Base-by-base conservation (phyloP, 2,329 filamentous ascomycete species). In the Ophiocordyceps robertsii region DNA sequence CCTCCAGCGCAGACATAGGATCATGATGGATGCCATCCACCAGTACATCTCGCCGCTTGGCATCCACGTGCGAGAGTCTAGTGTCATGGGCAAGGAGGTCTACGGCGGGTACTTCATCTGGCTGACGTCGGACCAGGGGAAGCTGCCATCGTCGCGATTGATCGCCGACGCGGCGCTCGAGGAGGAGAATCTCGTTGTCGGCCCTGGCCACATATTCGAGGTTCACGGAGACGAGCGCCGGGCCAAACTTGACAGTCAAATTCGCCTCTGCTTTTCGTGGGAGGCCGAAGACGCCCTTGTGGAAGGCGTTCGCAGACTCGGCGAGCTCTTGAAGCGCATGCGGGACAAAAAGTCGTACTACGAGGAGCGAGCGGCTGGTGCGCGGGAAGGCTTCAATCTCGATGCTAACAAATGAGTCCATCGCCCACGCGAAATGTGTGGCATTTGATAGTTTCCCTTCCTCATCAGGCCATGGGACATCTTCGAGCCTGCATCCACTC, bases 101-200 rank as follows among this genome's bases (percentile, higher is more conserved):
- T 82, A 80, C 29, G 88, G 88, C 0, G 88, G 88, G 0, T 95
- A 90, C 57, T 95, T 94, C 58, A 66, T 94, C 39, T 95, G 87
- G 87, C 60, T 93, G 24, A 70, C 68, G 2, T 59, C 94, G 5
- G 79, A 19, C n/a, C n/a, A 14, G 3, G 38, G 80, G 0, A 47
- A 58, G 2, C 58, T 47, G 43, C 37, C 65, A 3, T 62, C 82
- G 42, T 66, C 69, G 9, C 77, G 62, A 29, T 67, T 70, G 8
- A 65, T 87, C 29, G 74, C 75, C 7, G 62, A 69, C 50, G 65
- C 67, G 33, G 80, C 80, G 14, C 64, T 71, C 53, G 61, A 67
- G 19, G 73, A 81, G 43, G 80, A 84, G 58, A 76, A 78, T 38
- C 58, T 93, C 43, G 69, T 79, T 24, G 67, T 92, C 19, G 83